Evolutionary conservation across 2,329 filamentous ascomycete genomes (phyloP).

Genomic region (Aspergillus carbonarius): DNA sequence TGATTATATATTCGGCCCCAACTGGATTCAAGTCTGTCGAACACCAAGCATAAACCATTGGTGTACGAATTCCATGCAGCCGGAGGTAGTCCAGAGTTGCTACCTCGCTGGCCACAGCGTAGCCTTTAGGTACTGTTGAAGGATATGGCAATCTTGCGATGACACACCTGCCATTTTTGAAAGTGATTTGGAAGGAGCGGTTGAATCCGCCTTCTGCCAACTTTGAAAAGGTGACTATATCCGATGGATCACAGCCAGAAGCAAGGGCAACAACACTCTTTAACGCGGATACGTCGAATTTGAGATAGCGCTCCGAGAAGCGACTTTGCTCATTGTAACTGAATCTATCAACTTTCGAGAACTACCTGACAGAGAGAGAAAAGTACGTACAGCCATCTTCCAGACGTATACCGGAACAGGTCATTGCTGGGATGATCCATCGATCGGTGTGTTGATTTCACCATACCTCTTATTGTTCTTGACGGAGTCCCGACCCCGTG

Average conservation of each 20-base stretch:
- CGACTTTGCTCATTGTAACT: slow-evolving; percentile 22
- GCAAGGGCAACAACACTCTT: slow-evolving; percentile 14
- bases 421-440: neutral
- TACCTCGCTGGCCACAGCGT: slow-evolving; percentile 9
- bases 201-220: slow-evolving; percentile 40
- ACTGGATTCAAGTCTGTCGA: slow-evolving; percentile 6
- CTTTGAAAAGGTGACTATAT: slow-evolving; percentile 27
- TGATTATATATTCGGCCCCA: slow-evolving; percentile 13
- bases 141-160: slow-evolving; percentile 37
- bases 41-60: slow-evolving; percentile 7
- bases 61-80: slow-evolving; percentile 7
- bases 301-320: slow-evolving; percentile 15
- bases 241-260: slow-evolving; percentile 4
- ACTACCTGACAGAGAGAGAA: neutral
- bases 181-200: slow-evolving; percentile 30
- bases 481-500: too few relatives aligned
- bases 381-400: slow-evolving; percentile 24
- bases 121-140: slow-evolving; percentile 5
- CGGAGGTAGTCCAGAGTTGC: slow-evolving; percentile 16
- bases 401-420: slow-evolving; percentile 21
- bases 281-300: slow-evolving; percentile 24
- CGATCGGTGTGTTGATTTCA: too few relatives aligned
- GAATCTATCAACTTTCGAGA: neutral
- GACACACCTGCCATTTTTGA: slow-evolving; percentile 29
- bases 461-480: too few relatives aligned